Percentiles rank a stretch among this genome's conserved stretches.
Evolutionary conservation across 208 protist species (phyloP).

Genomic region (Blechomonas ayalai): DNA sequence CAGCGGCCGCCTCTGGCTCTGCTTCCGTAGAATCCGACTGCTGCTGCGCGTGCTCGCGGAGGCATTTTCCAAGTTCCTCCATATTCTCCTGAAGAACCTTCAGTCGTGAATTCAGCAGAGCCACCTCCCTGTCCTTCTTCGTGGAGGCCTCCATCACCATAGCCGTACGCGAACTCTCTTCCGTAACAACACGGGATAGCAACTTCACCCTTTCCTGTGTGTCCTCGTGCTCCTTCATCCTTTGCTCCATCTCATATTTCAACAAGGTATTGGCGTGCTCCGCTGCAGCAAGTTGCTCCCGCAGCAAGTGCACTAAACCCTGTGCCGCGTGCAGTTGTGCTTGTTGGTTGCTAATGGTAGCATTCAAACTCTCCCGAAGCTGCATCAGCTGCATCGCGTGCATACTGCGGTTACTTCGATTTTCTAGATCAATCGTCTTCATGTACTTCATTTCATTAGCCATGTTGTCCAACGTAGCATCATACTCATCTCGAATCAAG

Average conservation of each 20-base stretch:
- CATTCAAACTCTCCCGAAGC: constrained; percentile 66
- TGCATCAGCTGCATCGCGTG: constrained; percentile 75
- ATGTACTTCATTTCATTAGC: constrained; percentile 38
- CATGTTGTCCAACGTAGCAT: constrained; percentile 55
- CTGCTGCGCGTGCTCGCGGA: constrained; percentile 22
- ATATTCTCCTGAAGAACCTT: constrained; percentile 59
- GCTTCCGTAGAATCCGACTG: too few relatives aligned
- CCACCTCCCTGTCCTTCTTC: constrained; percentile 41
- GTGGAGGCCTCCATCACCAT: constrained; percentile 26
- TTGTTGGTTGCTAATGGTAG: constrained; percentile 80
- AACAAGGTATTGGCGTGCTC: constrained; percentile 64
- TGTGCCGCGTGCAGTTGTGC: constrained; percentile 67
- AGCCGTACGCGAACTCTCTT: constrained; percentile 56
- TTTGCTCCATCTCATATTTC: constrained; percentile 37
- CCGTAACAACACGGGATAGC: constrained; percentile 59
- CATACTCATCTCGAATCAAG: constrained; percentile 81
- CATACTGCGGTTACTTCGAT: constrained; percentile 52
- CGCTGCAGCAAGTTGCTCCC: constrained; percentile 58
- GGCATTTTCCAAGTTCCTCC: constrained; percentile 45
- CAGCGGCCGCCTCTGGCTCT: too few relatives aligned
- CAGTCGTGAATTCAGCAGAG: constrained; percentile 52
- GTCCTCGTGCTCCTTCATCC: constrained; percentile 40
- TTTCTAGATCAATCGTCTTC: constrained; percentile 53
- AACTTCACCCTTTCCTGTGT: constrained; percentile 58
- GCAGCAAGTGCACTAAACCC: constrained; percentile 53